Conservation (phyloP, 805 yeast species). For the Teunomyces kruisii region DNA sequence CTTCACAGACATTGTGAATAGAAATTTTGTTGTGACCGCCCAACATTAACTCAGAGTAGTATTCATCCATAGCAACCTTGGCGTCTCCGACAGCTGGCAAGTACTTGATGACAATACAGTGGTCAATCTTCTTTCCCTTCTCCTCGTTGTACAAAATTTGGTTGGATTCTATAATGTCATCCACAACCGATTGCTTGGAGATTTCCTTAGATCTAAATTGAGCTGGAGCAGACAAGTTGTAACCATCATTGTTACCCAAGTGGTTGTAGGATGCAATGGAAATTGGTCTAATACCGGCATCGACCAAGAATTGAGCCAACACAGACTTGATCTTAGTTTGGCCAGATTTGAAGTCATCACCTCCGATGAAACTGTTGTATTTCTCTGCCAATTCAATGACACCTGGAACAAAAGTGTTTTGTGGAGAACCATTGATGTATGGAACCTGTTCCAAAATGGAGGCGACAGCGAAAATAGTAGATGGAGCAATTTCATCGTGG, state of each 20-base stretch:
- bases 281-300: slow-evolving; percentile 94
- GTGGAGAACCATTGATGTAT: slow-evolving; percentile 95
- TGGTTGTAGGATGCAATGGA: slow-evolving; percentile 96
- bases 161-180: slow-evolving; percentile 89
- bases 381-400: slow-evolving; percentile 84
- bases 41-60: slow-evolving; percentile 93
- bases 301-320: slow-evolving; percentile 91
- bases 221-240: slow-evolving; percentile 83
- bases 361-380: slow-evolving; percentile 78
- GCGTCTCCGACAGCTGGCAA: slow-evolving; percentile 94
- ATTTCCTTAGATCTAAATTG: slow-evolving; percentile 96
- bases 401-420: slow-evolving; percentile 96
- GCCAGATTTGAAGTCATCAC: slow-evolving; percentile 96
- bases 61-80: slow-evolving; percentile 98
- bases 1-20: slow-evolving; percentile 95
- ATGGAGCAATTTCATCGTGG: slow-evolving; percentile 85
- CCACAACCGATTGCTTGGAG: slow-evolving; percentile 88
- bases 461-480: slow-evolving; percentile 93
- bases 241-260: slow-evolving; percentile 95
- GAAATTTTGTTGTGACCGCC: slow-evolving; percentile 96
- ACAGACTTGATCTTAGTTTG: slow-evolving; percentile 97
- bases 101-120: slow-evolving; percentile 93
- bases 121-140: slow-evolving; percentile 78
- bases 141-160: slow-evolving; percentile 79
- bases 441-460: slow-evolving; percentile 85